Percentiles rank a stretch among this genome's conserved stretches.
These are phyloP conservation scores for Kwoniella dendrophila DNA, from an alignment of 768 basidiomycete genomes.

Conservation along the genomic window DNA sequence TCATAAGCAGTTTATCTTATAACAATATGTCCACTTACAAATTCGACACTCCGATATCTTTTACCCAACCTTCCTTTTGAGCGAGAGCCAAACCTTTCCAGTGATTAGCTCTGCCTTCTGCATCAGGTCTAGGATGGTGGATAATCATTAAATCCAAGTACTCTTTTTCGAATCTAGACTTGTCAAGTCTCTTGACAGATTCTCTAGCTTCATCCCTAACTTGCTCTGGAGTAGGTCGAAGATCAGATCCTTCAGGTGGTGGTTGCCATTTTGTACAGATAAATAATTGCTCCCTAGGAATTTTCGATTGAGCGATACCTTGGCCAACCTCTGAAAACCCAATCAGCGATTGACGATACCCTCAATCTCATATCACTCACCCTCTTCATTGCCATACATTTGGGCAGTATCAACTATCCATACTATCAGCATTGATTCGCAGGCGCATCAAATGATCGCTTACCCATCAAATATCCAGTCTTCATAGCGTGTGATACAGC, in stretches of 20 bases:
- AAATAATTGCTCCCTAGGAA: conserved; percentile 5
- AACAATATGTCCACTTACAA: conserved; percentile 36
- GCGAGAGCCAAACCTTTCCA: conserved; percentile 44
- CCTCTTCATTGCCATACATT: conserved; percentile 44
- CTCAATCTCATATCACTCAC: conserved; percentile 25
- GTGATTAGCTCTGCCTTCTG: conserved; percentile 44
- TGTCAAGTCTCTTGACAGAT: conserved; percentile 13
- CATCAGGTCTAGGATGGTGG: conserved; percentile 23
- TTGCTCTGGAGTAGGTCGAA: conserved; percentile 21
- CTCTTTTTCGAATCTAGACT: conserved; percentile 9
- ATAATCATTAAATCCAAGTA: conserved; percentile 46
- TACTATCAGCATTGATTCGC: too few species aligned
- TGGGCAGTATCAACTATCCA: conserved; percentile 39
- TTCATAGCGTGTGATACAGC: conserved; percentile 21
- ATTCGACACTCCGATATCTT: conserved; percentile 54
- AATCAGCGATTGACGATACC: not conserved
- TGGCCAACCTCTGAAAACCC: conserved; percentile 12
- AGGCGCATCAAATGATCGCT: too few species aligned
- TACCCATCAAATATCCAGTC: conserved; percentile 23
- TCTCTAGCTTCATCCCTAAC: conserved; percentile 13
- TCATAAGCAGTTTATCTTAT: not conserved
- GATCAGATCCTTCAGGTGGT: conserved; percentile 1
- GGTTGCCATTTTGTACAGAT: conserved; percentile 29
- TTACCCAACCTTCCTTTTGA: conserved; percentile 49
- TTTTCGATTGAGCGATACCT: conserved; percentile 9